Evolutionary conservation across 2,329 filamentous ascomycete species (phyloP), one percentile per base, ranked within the genome.

Genomic region (Colletotrichum limetticola): DNA sequence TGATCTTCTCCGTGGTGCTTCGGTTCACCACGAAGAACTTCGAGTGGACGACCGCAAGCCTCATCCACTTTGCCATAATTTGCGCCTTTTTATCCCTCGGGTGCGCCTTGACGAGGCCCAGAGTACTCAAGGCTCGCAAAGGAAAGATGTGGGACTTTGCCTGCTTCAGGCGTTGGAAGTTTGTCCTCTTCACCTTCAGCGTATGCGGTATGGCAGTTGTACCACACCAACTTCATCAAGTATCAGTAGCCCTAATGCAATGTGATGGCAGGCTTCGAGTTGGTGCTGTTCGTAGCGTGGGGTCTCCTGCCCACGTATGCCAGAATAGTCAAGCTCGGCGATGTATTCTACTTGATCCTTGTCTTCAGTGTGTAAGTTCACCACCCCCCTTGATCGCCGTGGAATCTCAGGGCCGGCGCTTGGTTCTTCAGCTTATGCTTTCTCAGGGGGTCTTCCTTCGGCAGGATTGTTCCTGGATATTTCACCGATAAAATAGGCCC

Each of bases 251-350:
- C 52, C 63, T 68, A 63, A 68, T 59, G 60, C 37, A 66, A 53
- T n/a, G 8, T 62, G 9, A 52, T 37, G 24, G 12, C 35, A 81
- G 80, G 78, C 7, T 80, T 79, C 66, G 78, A 81, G 59, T 74
- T 81, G 6, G 77, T 80, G 5, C 76, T 81, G 22, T 80, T 78
- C 68, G 77, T 77, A 55, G 76, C 78, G 66, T 81, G 79, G 78
- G 78, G 77, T 19, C 77, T 78, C n/a, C 74, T 81, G 63, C 79
- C 78, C 4, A 75, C 75, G 14, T 80, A 78, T 74, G 77, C 78
- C 42, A 76, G 77, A 14, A 66, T 72, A 9, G 74, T 74, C 26
- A 66, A 74, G 30, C 71, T 78, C 46, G 78, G 76, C 1, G 68
- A 78, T 32, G 76, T 78, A 61, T 79, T 79, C 62, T 78, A 78